Evolutionary conservation across 768 basidiomycete genomes (phyloP).

Genomic region (Lactarius psammicola): DNA sequence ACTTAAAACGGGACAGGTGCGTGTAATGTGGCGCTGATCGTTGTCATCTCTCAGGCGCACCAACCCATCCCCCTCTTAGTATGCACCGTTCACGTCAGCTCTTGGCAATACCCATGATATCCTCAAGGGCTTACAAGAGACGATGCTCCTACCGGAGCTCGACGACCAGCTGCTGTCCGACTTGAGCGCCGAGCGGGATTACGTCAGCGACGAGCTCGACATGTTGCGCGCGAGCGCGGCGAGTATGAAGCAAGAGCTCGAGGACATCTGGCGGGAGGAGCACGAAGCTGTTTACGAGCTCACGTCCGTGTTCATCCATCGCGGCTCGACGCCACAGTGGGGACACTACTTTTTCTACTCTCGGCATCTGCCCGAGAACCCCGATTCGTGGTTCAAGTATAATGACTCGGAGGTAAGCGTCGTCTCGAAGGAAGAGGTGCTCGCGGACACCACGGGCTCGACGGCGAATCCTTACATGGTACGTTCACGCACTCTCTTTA

Average conservation of each 20-base stretch:
- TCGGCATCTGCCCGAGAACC: constrained; percentile 73
- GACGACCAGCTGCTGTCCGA: constrained; percentile 55
- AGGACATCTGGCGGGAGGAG: constrained; percentile 71
- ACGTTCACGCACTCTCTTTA: no score
- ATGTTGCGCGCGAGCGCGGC: constrained; percentile 48
- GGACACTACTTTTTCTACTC: constrained; percentile 98
- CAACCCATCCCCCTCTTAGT: constrained; percentile 39
- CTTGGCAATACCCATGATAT: constrained; percentile 58
- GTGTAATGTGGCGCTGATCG: constrained; percentile 19
- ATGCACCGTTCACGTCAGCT: constrained; percentile 56
- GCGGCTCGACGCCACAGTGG: constrained; percentile 81
- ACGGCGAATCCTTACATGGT: constrained; percentile 91
- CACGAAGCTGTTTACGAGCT: constrained; percentile 77
- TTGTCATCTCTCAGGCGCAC: neutral
- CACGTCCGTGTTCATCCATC: constrained; percentile 93
- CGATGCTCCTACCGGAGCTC: constrained; percentile 47
- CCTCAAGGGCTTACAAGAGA: constrained; percentile 49
- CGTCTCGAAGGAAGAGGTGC: constrained; percentile 76
- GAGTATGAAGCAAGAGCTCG: constrained; percentile 64
- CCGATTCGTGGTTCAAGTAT: constrained; percentile 93
- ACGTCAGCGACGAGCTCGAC: constrained; percentile 57
- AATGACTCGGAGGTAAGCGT: constrained; percentile 86
- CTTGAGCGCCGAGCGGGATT: constrained; percentile 52
- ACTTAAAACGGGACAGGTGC: constrained; percentile 71
- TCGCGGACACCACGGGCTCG: constrained; percentile 86